Evolutionary conservation across 371 early-diverging fungal genomes (phyloP).

Genomic region (Cokeromyces recurvatus): DNA sequence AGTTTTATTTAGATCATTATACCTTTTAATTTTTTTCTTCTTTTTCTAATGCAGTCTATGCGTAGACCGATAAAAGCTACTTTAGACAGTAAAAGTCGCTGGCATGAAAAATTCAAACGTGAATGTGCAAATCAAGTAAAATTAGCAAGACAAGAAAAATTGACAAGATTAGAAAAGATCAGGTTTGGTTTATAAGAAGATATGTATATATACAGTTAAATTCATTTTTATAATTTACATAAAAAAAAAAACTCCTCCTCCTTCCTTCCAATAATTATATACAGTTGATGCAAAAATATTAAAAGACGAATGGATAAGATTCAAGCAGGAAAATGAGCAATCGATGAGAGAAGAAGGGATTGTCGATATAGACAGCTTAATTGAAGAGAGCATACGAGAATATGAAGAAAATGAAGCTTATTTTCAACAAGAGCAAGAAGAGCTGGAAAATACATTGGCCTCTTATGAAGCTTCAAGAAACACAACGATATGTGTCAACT

Average conservation of each 20-base stretch:
- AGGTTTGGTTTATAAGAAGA: too few species aligned
- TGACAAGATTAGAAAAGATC: conserved; percentile 9
- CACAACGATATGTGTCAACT: conserved; percentile 7
- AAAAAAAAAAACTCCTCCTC: too few species aligned
- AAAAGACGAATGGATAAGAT: conserved; percentile 6
- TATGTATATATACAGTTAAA: too few species aligned
- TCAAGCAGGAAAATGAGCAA: conserved; percentile 11
- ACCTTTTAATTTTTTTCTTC: too few species aligned
- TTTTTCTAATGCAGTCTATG: neutral
- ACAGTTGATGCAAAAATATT: conserved; percentile 13
- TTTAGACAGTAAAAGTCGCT: conserved; percentile 6
- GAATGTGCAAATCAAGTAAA: conserved; percentile 8
- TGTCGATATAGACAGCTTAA: conserved; percentile 7
- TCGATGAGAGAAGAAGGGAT: conserved; percentile 16
- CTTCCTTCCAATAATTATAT: neutral
- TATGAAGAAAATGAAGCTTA: neutral
- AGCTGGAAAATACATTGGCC: neutral
- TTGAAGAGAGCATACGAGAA: conserved; percentile 15
- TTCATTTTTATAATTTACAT: neutral
- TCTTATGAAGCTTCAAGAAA: conserved; percentile 3
- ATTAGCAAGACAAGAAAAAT: conserved; percentile 6
- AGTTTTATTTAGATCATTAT: neutral
- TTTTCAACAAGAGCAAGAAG: neutral
- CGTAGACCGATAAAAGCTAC: conserved; percentile 6
- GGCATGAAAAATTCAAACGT: conserved; percentile 14